Conservation (phyloP, 148 eudicot genomes). For the Arctostaphylos glauca region DNA sequence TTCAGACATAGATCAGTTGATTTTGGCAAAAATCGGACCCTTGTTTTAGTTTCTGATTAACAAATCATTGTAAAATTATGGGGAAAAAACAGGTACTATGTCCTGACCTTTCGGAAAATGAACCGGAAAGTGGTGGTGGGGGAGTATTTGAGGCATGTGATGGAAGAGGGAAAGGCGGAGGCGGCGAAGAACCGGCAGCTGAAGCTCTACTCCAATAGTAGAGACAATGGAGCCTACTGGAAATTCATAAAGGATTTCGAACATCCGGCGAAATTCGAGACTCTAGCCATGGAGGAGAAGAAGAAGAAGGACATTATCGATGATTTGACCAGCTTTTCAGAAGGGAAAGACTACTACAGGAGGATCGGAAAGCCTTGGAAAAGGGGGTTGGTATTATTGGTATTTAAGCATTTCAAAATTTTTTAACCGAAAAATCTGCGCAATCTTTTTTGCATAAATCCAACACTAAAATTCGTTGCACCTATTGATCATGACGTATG, state of each 20-base stretch:
- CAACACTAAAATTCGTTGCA: too few relatives aligned
- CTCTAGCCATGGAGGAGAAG: conserved; percentile 34
- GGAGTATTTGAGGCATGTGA: conserved; percentile 35
- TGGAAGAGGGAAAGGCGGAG: conserved; percentile 38
- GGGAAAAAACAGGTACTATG: neutral
- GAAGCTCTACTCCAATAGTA: conserved; percentile 43
- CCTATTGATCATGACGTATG: too few relatives aligned
- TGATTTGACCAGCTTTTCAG: conserved; percentile 37
- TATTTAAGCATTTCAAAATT: neutral
- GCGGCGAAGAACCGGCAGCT: conserved; percentile 26
- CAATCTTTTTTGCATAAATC: neutral
- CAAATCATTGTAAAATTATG: neutral
- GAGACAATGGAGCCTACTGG: conserved; percentile 26
- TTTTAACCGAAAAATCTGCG: neutral
- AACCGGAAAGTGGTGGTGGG: neutral
- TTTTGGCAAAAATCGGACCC: too few relatives aligned
- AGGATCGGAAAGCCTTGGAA: conserved; percentile 60
- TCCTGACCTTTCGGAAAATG: neutral
- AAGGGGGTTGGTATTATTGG: conserved; percentile 36
- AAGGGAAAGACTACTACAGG: conserved; percentile 40
- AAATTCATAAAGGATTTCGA: conserved; percentile 38
- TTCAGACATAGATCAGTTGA: too few relatives aligned
- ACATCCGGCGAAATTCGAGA: conserved; percentile 54
- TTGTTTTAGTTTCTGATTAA: too few relatives aligned
- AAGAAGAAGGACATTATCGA: conserved; percentile 40